A percentile compares a stretch with the other conserved stretches of the same genome.
These are phyloP conservation scores for Glomus cerebriforme DNA, from an alignment of 192 early-diverging fungal species.

Conservation along the genomic window DNA sequence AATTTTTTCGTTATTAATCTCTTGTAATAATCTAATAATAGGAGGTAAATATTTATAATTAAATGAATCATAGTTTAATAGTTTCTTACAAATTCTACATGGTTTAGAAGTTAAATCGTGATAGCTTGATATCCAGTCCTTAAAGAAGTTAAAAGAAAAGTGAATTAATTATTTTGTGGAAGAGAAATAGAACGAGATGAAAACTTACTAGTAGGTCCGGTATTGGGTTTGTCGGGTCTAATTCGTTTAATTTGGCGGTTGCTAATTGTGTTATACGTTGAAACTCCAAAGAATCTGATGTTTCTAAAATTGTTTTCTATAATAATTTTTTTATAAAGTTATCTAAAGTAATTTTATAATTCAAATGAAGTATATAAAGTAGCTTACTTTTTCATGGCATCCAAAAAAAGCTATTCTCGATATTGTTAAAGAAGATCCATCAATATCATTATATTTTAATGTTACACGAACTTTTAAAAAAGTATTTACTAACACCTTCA, in stretches of 20 bases:
- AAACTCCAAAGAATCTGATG: conserved; percentile 16
- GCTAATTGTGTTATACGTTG: conserved; percentile 28
- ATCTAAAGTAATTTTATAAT: neutral
- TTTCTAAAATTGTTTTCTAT: conserved; percentile 20
- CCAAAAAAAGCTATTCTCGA: conserved; percentile 5
- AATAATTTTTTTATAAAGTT: neutral
- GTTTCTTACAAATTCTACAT: conserved; percentile 14
- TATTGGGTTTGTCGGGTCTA: conserved; percentile 3
- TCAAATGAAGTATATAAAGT: neutral
- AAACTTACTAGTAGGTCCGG: conserved; percentile 15
- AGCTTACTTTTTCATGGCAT: conserved; percentile 18
- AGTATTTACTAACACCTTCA: conserved; percentile 7
- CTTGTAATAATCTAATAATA: conserved; percentile 7
- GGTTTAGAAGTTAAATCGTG: neutral
- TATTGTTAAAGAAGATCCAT: neutral
- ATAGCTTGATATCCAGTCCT: conserved; percentile 29
- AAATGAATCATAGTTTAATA: conserved; percentile 18
- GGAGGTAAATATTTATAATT: conserved; percentile 17
- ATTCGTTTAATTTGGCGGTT: conserved; percentile 13
- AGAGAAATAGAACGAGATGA: neutral
- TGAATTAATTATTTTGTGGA: neutral
- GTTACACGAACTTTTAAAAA: neutral
- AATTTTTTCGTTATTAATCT: neutral
- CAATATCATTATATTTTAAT: conserved; percentile 19
- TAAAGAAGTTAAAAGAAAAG: neutral